Evolutionary conservation across 257 asterid genomes (phyloP), one percentile per base, ranked within the genome.

Genomic region (Ocimum tenuiflorum): DNA sequence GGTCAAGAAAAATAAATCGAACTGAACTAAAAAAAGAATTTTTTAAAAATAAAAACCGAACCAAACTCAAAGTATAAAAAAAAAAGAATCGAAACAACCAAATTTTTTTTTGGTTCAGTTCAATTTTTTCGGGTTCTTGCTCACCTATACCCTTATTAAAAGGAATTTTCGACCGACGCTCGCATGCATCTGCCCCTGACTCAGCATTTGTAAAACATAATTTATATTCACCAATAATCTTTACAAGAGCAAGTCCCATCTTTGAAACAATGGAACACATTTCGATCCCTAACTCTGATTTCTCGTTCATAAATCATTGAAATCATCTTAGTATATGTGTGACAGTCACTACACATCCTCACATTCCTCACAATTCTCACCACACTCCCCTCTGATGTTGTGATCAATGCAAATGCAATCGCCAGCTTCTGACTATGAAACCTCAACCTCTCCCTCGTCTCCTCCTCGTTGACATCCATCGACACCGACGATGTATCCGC

Each of bases 331-430:
- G 92, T 80, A 63, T 85, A 86, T 2, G 77, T 71, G 84, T 87
- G 98, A 71, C 96, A 86, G 68, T 91, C 98, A 49, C 87, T 76
- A 49, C 98, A 88, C 96, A 91, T 91, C 76, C 92, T 83, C 20
- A 88, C 85, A 66, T 83, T 88, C 68, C 96, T 85, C 56, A 77
- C 92, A 70, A 88, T 82, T 35, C 79, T 86, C 69, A 88, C 72
- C 4, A 73, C 48, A 57, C 85, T 79, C 63, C 79, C 77, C 58
- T 74, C 39, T 17, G 75, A 33, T 48, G 95, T 78, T 49, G 67
- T 68, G 15, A 83, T 64, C 54, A 91, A 58, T 51, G 95, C 82
- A 66, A 83, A 91, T 2, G 98, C 98, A 60, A 88, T 81, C 3
- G 95, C 95, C 81, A 89, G 24, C 72, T 86, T 91, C 77, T 88